Conservation (phyloP, 208 protist genomes). For the Giardia duodenalis region DNA sequence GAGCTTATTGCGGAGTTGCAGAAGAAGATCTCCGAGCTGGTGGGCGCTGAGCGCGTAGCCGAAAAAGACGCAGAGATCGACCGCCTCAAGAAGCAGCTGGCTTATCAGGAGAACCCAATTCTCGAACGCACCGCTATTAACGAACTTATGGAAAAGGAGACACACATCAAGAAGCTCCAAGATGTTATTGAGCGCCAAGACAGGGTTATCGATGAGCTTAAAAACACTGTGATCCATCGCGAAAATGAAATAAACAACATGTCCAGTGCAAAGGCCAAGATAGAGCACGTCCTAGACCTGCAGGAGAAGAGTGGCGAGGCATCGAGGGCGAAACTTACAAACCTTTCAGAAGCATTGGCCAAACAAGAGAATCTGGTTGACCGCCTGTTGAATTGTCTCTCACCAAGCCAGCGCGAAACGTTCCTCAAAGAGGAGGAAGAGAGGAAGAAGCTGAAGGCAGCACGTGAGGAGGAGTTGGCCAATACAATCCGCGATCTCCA, state of each 20-base stretch:
- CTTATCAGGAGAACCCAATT: not conserved
- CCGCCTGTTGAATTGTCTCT: not conserved
- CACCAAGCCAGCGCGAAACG: not conserved
- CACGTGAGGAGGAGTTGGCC: no score
- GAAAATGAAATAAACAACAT: not conserved
- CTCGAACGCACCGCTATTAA: not conserved
- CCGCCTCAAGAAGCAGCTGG: not conserved
- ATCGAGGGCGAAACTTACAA: not conserved
- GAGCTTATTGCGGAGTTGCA: not conserved
- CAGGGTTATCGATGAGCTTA: not conserved
- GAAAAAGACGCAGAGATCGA: not conserved
- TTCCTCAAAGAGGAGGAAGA: not conserved
- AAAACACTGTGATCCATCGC: not conserved
- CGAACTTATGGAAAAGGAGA: not conserved
- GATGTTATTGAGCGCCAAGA: not conserved
- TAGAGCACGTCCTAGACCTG: not conserved
- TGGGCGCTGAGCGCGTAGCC: not conserved
- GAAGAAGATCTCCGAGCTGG: not conserved
- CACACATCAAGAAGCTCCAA: not conserved
- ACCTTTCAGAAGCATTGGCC: not conserved
- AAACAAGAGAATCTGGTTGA: not conserved
- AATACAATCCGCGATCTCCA: no score
- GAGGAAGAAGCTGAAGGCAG: not conserved
- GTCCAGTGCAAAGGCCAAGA: not conserved
- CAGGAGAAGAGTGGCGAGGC: not conserved